These are phyloP conservation scores for Syzygium grande DNA, from an alignment of 345 rosid species.

Conservation along the genomic window DNA sequence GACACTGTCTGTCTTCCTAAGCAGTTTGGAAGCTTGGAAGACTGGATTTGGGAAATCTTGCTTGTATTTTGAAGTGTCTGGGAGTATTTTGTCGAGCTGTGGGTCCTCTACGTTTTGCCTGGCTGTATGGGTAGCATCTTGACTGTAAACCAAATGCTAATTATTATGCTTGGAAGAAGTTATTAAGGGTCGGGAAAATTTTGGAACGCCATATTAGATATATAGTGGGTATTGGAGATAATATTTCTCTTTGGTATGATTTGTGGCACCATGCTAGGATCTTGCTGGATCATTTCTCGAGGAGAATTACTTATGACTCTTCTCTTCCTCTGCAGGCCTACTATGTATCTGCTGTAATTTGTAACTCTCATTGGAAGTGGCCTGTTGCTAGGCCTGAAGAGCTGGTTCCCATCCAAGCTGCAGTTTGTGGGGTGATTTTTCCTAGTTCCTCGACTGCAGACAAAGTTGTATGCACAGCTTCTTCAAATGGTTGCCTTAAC, in stretches of 20 bases:
- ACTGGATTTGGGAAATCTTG: not conserved
- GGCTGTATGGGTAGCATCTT: not conserved
- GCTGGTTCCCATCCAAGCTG: no score
- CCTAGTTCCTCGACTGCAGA: no score
- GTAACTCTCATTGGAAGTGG: no score
- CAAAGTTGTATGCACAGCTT: no score
- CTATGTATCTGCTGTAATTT: not conserved
- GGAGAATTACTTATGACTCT: not conserved
- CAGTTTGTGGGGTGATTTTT: no score
- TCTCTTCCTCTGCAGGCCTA: not conserved
- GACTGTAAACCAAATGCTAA: not conserved
- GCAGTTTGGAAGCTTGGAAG: not conserved
- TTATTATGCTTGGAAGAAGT: not conserved
- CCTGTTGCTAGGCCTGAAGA: no score
- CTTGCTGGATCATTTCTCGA: not conserved
- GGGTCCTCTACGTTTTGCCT: not conserved
- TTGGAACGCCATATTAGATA: not conserved
- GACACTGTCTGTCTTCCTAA: not conserved
- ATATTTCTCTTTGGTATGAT: not conserved
- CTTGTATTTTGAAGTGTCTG: not conserved
- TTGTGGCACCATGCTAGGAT: not conserved
- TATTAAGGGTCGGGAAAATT: fast-evolving
- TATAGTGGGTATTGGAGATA: not conserved
- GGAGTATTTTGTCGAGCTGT: not conserved
- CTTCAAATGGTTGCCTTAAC: no score